Evolutionary conservation across 2,329 filamentous ascomycete genomes (phyloP).

Genomic region (Calonectria crousiana): DNA sequence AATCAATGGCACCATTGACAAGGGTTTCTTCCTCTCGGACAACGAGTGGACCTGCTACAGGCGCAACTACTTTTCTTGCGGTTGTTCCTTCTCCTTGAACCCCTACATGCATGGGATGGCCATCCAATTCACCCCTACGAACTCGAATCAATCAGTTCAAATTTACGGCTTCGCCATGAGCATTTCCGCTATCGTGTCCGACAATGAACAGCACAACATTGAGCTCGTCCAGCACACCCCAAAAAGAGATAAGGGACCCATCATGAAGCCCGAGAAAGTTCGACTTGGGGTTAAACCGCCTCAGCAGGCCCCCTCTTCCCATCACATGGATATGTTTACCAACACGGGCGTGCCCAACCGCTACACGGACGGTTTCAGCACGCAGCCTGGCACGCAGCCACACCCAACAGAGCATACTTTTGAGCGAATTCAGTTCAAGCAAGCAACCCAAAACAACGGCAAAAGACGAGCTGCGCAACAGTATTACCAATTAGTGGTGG

Average conservation of each 20-base stretch:
- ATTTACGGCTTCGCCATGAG: slow-evolving; percentile 85
- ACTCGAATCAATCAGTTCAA: slow-evolving; percentile 68
- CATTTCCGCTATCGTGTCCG: slow-evolving; percentile 86
- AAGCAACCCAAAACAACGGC: slow-evolving; percentile 93
- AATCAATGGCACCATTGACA: slow-evolving; percentile 85
- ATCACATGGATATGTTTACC: slow-evolving; percentile 60
- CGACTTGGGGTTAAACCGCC: slow-evolving; percentile 77
- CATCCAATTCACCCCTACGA: slow-evolving; percentile 64
- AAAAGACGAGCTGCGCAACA: slow-evolving; percentile 92
- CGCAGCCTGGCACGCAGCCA: slow-evolving; percentile 48
- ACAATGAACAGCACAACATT: slow-evolving; percentile 79
- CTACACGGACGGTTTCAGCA: slow-evolving; percentile 58
- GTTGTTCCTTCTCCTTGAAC: slow-evolving; percentile 80
- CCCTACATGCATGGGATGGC: slow-evolving; percentile 64
- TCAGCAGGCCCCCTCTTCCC: slow-evolving; percentile 58
- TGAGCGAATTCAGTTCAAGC: slow-evolving; percentile 94
- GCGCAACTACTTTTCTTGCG: slow-evolving; percentile 90
- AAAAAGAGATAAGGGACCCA: slow-evolving; percentile 89
- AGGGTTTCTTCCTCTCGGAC: slow-evolving; percentile 87
- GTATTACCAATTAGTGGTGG: slow-evolving; percentile 91
- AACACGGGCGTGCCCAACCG: slow-evolving; percentile 47
- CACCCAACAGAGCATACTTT: slow-evolving; percentile 73
- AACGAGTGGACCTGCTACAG: slow-evolving; percentile 93
- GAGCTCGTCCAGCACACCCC: slow-evolving; percentile 92
- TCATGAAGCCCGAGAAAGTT: slow-evolving; percentile 77